Percentiles rank a stretch among this genome's conserved stretches.
These are phyloP conservation scores for Talaromyces adpressus DNA, from an alignment of 495 filamentous ascomycete species.

Conservation along the genomic window DNA sequence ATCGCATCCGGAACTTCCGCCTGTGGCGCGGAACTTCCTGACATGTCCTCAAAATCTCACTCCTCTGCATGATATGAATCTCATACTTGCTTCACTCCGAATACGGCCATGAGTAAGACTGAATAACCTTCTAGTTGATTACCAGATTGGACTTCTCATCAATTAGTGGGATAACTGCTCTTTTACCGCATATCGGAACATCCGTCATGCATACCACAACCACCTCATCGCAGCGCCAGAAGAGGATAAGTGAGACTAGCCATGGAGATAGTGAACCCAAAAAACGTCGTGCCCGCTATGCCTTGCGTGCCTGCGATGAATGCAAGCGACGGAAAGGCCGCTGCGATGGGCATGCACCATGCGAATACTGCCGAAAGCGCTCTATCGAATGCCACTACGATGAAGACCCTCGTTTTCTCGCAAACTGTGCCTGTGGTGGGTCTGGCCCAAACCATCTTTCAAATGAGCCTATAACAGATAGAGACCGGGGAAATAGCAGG, in stretches of 20 bases:
- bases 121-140: background rate
- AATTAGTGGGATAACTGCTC: background rate
- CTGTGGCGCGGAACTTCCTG: background rate
- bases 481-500: background rate
- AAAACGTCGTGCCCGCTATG: background rate
- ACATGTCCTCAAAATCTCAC: background rate
- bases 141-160: background rate
- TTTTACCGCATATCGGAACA: conserved; percentile 13
- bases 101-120: too few species aligned
- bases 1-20: background rate
- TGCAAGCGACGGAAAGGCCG: background rate
- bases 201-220: background rate
- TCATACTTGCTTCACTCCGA: background rate
- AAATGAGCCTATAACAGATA: background rate
- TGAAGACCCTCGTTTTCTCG: background rate
- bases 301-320: background rate
- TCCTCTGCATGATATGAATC: background rate
- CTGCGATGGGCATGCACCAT: background rate
- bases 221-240: background rate
- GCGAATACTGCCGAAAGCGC: background rate
- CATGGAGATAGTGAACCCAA: background rate
- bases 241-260: background rate
- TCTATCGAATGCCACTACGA: background rate
- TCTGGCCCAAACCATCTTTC: background rate
- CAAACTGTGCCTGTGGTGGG: background rate